These are phyloP conservation scores for Xylaria bambusicola DNA, from an alignment of 495 filamentous ascomycete genomes.

Conservation along the genomic window DNA sequence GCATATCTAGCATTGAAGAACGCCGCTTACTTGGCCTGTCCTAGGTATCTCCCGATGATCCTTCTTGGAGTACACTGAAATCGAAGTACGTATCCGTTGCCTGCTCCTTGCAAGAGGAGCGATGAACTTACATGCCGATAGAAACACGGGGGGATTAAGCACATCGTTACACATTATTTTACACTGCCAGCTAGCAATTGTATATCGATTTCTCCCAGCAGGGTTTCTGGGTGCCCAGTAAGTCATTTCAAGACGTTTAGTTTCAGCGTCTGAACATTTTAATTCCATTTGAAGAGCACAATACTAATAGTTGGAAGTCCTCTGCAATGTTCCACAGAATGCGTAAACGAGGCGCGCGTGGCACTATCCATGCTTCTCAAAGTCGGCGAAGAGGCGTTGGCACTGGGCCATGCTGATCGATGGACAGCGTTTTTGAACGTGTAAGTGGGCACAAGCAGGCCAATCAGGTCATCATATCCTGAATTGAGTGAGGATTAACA, in stretches of 20 bases:
- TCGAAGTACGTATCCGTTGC: conserved; percentile 44
- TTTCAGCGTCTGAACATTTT: too few species aligned
- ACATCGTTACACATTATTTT: conserved; percentile 2
- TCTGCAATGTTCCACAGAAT: conserved; percentile 48
- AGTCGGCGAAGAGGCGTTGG: conserved; percentile 16
- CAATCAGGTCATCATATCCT: not conserved
- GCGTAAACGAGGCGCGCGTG: conserved; percentile 58
- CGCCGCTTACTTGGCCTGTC: conserved; percentile 5
- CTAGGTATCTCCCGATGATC: conserved; percentile 17
- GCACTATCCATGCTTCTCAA: conserved; percentile 46
- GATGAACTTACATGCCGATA: not conserved
- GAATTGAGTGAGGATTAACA: not conserved
- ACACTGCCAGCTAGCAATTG: conserved; percentile 46
- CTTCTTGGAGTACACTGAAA: conserved; percentile 11
- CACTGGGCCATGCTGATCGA: not conserved
- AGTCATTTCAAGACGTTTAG: not conserved
- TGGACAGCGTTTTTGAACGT: conserved; percentile 23
- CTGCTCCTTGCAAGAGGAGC: not conserved
- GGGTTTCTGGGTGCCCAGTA: conserved; percentile 22
- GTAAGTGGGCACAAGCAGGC: conserved; percentile 14
- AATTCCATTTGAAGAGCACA: too few species aligned
- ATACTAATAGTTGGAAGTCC: not conserved
- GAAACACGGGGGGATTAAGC: conserved; percentile 1
- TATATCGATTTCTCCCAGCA: conserved; percentile 62
- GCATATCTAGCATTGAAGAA: not conserved